These are phyloP conservation scores for Phlyctochytrium planicorne DNA, from an alignment of 192 early-diverging fungal genomes.

Conservation along the genomic window DNA sequence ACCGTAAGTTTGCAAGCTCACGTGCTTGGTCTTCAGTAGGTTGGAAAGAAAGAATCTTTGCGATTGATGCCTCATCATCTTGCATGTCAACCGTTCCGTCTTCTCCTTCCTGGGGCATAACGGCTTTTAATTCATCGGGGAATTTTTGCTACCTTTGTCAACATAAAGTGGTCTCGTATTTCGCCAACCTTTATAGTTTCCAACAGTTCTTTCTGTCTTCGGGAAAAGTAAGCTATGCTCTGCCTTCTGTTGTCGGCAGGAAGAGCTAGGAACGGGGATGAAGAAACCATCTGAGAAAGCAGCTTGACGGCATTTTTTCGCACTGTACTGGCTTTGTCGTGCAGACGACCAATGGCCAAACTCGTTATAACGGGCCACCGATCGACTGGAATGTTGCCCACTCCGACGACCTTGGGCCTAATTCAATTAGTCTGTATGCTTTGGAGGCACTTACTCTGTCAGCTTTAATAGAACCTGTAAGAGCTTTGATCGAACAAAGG, in stretches of 20 bases:
- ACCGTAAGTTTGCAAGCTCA: constrained; percentile 38
- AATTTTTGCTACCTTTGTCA: constrained; percentile 22
- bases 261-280: constrained; percentile 77
- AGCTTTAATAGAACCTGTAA: constrained; percentile 81
- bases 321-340: constrained; percentile 88
- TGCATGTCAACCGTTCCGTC: no score
- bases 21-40: no score
- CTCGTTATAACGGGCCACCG: constrained; percentile 63
- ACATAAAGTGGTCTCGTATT: background rate
- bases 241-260: constrained; percentile 79
- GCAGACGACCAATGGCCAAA: constrained; percentile 73
- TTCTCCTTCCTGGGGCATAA: background rate
- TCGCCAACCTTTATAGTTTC: constrained; percentile 63
- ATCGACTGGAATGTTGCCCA: constrained; percentile 52
- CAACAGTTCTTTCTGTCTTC: constrained; percentile 60
- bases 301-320: constrained; percentile 90
- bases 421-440: background rate
- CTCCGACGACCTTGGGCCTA: constrained; percentile 33
- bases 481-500: constrained; percentile 83
- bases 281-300: constrained; percentile 74
- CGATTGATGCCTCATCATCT: no score
- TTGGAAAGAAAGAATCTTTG: no score
- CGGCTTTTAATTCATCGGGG: constrained; percentile 16
- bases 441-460: constrained; percentile 61
- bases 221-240: constrained; percentile 67